Conservation (phyloP, 106 monocot species). For the Dendrobium officinale region DNA sequence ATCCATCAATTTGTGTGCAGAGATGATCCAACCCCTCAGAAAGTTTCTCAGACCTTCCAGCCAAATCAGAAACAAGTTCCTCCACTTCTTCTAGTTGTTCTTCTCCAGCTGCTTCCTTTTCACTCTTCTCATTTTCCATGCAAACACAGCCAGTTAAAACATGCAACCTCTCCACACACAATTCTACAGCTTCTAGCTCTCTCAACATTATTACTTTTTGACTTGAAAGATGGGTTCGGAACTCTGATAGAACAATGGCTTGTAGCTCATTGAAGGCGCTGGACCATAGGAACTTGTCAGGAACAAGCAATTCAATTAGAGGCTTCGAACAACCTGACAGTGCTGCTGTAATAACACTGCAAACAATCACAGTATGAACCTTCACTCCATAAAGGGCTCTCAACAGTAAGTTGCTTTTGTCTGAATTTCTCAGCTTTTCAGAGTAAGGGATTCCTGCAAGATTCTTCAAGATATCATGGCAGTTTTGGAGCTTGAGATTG, state of each 20-base stretch:
- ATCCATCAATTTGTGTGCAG: constrained; percentile 39
- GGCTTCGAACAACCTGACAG: constrained; percentile 35
- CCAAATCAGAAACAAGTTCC: constrained; percentile 25
- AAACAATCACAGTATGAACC: constrained; percentile 47
- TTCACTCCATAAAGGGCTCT: constrained; percentile 70
- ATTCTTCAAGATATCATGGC: constrained; percentile 21
- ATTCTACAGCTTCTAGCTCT: constrained; percentile 50
- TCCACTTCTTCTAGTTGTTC: not conserved
- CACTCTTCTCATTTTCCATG: not conserved
- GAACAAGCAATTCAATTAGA: constrained; percentile 41
- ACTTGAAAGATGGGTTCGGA: constrained; percentile 4
- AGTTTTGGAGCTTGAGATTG: constrained; percentile 43
- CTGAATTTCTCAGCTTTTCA: constrained; percentile 39
- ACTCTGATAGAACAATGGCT: constrained; percentile 21
- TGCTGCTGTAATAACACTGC: constrained; percentile 32
- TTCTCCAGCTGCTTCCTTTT: not conserved
- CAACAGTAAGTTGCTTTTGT: constrained; percentile 63
- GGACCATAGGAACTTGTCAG: constrained; percentile 59
- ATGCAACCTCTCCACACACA: constrained; percentile 29
- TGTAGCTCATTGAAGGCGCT: constrained; percentile 46
- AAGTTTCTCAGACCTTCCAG: constrained; percentile 20
- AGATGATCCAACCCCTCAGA: constrained; percentile 43
- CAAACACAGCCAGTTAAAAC: not conserved
- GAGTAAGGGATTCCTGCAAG: constrained; percentile 28
- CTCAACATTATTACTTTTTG: constrained; percentile 21